A percentile compares a stretch with the other conserved stretches of the same genome.
Conservation (phyloP, 306 rosid species). For the Trifolium pratense region DNA sequence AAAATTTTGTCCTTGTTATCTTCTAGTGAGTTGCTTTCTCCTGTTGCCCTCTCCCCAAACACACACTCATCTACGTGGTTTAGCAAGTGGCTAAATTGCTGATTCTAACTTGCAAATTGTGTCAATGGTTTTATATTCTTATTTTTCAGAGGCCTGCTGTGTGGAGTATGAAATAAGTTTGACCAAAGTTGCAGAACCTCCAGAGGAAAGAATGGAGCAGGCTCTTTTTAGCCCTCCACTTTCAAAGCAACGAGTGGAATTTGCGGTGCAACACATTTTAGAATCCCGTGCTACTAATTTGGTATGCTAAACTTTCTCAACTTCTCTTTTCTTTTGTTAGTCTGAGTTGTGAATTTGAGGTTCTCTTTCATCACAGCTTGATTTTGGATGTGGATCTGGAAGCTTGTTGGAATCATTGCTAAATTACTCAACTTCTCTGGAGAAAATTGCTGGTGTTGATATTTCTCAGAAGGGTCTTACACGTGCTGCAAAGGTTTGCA, state of each 20-base stretch:
- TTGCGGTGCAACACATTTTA: conserved; percentile 74
- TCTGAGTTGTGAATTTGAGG: conserved; percentile 39
- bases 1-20: conserved; percentile 59
- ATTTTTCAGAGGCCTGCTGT: conserved; percentile 59
- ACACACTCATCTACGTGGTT: conserved; percentile 1
- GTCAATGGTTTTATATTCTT: conserved; percentile 26
- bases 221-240: conserved; percentile 97
- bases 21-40: conserved; percentile 73
- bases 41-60: conserved; percentile 16
- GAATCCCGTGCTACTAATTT: conserved; percentile 72
- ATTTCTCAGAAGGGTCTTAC: conserved; percentile 80
- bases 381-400: conserved; percentile 99
- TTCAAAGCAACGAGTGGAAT: conserved; percentile 95
- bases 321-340: conserved; percentile 30
- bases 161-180: conserved; percentile 68
- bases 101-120: conserved; percentile 18
- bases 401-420: conserved; percentile 91
- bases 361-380: conserved; percentile 66
- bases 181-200: conserved; percentile 73
- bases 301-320: conserved; percentile 55
- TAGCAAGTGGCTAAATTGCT: conserved; percentile 28
- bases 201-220: conserved; percentile 97
- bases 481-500: conserved; percentile 87
- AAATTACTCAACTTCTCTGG: conserved; percentile 70
- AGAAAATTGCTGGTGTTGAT: conserved; percentile 90